Evolutionary conservation across 352 stramenopile genomes (phyloP).

Genomic region (Phytophthora idaei): DNA sequence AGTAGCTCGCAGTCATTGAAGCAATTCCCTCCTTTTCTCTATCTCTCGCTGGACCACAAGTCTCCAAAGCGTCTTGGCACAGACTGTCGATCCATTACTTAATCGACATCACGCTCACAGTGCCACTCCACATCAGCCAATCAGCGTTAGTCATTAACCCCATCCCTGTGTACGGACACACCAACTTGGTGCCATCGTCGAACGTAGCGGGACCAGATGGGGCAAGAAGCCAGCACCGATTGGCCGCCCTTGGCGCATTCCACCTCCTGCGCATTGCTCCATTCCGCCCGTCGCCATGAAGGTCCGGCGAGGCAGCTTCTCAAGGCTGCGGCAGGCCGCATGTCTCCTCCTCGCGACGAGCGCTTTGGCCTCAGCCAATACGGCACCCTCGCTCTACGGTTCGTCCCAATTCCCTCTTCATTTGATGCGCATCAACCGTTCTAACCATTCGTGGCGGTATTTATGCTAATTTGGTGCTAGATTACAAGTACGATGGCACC

Average conservation of each 20-base stretch:
- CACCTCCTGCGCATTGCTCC: conserved; percentile 17
- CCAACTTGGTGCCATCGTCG: conserved; percentile 6
- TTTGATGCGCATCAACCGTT: conserved; percentile 19
- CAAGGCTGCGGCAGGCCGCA: conserved; percentile 22
- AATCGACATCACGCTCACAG: conserved; percentile 1
- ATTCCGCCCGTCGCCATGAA: conserved; percentile 29
- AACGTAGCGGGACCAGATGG: conserved; percentile 28
- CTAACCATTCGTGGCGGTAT: background rate
- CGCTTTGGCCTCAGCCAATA: conserved; percentile 29
- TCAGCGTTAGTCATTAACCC: background rate
- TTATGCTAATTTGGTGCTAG: conserved; percentile 23
- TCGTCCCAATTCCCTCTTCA: conserved; percentile 2
- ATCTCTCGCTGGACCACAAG: background rate
- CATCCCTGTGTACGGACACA: conserved; percentile 22
- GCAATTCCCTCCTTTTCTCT: conserved; percentile 1
- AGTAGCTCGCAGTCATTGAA: background rate
- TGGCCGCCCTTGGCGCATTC: conserved; percentile 11
- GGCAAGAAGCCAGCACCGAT: conserved; percentile 36
- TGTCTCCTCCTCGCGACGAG: conserved; percentile 29
- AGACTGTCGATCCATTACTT: conserved; percentile 12
- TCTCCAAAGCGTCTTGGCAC: conserved; percentile 13
- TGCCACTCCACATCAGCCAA: conserved; percentile 9
- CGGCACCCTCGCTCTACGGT: conserved; percentile 63
- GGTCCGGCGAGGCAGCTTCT: conserved; percentile 29
- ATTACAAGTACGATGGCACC: conserved; percentile 75